Evolutionary conservation across 2,329 filamentous ascomycete genomes (phyloP).

Genomic region (Colletotrichum tanaceti): DNA sequence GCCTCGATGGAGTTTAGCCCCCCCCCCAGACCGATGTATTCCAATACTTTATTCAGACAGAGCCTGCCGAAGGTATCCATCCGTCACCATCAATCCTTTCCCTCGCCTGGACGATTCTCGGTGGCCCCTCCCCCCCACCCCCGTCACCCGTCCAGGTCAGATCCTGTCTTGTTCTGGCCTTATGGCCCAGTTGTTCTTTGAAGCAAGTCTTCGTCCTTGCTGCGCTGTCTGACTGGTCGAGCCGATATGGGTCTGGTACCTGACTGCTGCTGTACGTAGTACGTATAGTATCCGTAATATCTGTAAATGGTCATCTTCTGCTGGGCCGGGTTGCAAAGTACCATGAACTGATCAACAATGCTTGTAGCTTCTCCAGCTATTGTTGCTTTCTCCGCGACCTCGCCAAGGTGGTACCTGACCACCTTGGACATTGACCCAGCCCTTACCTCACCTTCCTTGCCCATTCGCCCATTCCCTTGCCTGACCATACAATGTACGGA

Average conservation of each 20-base stretch:
- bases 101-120: constrained; percentile 21
- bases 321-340: constrained; percentile 18
- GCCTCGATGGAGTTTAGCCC: constrained; percentile 1
- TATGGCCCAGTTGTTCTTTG: constrained; percentile 3
- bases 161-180: constrained; percentile 22
- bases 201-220: constrained; percentile 23
- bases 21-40: constrained; percentile 24
- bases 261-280: constrained; percentile 10
- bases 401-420: constrained; percentile 31
- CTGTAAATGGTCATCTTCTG: constrained; percentile 2
- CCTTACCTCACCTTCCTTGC: constrained; percentile 39
- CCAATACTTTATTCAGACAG: constrained; percentile 33
- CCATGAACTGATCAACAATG: constrained; percentile 29
- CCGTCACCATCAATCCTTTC: constrained; percentile 30
- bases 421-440: constrained; percentile 18
- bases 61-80: constrained; percentile 15
- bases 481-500: too few relatives aligned
- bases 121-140: constrained; percentile 20
- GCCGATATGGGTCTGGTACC: constrained; percentile 2
- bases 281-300: too few relatives aligned
- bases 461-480: constrained; percentile 14
- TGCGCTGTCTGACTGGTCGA: constrained; percentile 10
- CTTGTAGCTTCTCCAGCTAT: constrained; percentile 40
- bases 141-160: constrained; percentile 1
- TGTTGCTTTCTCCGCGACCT: constrained; percentile 40